phyloP scores from a whole-genome alignment of 2,329 filamentous ascomycete species.

The Trichoderma brevicompactum region DNA sequence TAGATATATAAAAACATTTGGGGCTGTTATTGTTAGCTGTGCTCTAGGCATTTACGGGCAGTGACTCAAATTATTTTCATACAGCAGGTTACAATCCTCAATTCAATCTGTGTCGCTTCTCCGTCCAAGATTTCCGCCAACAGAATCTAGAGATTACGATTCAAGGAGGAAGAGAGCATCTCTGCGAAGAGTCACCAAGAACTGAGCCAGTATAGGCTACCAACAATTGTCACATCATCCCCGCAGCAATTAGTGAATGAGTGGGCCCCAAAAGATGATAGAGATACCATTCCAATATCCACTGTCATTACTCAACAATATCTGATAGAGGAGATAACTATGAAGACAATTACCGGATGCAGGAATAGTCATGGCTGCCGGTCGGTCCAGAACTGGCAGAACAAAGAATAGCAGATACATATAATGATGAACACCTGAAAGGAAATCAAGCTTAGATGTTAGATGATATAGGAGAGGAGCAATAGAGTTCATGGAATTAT shows the following conservation, averaged over 20 bases:
- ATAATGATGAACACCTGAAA: neutral
- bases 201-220: neutral
- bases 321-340: conserved; percentile 3
- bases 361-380: conserved; percentile 4
- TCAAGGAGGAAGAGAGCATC: neutral
- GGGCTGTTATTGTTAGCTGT: conserved; percentile 14
- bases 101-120: conserved; percentile 6
- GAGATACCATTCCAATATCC: conserved; percentile 5
- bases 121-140: neutral
- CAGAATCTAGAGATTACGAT: neutral
- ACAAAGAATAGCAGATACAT: neutral
- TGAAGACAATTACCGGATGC: neutral
- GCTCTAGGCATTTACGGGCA: conserved; percentile 8
- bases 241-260: neutral
- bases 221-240: neutral
- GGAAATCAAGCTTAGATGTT: no score
- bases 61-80: conserved; percentile 21
- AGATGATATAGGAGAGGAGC: no score
- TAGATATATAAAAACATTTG: conserved; percentile 18
- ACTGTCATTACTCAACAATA: conserved; percentile 17
- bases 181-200: neutral
- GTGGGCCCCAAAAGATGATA: neutral
- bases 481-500: no score
- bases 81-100: conserved; percentile 1
- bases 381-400: neutral